A percentile compares a stretch with the other conserved stretches of the same genome.
Evolutionary conservation across 1,139 yeast species (phyloP).

Genomic region (Suhomyces ambrosiae): DNA sequence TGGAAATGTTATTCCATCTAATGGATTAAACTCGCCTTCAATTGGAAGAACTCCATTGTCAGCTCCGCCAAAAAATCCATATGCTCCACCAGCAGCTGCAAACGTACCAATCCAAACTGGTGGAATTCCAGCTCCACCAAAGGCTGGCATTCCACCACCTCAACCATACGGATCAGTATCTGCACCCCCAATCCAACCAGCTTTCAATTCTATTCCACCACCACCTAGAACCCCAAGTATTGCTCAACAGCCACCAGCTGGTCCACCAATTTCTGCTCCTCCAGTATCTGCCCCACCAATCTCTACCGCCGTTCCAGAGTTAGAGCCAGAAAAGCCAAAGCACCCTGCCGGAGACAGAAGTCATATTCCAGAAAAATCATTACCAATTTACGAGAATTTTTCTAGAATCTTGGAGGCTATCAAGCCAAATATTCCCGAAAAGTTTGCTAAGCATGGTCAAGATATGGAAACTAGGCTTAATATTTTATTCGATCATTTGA

Average conservation of each 20-base stretch:
- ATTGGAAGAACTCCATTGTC: conserved; percentile 17
- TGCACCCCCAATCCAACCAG: conserved; percentile 9
- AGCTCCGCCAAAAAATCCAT: conserved; percentile 42
- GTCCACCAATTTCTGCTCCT: conserved; percentile 22
- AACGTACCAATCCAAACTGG: conserved; percentile 5
- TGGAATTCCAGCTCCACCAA: conserved; percentile 23
- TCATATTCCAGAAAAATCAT: conserved; percentile 62
- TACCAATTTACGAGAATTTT: conserved; percentile 62
- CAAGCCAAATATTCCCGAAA: conserved; percentile 76
- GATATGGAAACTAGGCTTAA: conserved; percentile 85
- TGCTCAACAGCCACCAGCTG: conserved; percentile 14
- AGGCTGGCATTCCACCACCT: conserved; percentile 15
- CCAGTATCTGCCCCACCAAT: conserved; percentile 28
- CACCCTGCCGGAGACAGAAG: conserved; percentile 72
- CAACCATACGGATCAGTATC: conserved; percentile 16
- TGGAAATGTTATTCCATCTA: conserved; percentile 3
- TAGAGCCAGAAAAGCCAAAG: conserved; percentile 31
- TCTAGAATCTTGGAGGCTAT: conserved; percentile 58
- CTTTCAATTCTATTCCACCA: conserved; percentile 11
- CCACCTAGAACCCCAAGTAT: conserved; percentile 16
- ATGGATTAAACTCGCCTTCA: conserved; percentile 5
- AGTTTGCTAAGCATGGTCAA: conserved; percentile 67
- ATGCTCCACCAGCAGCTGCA: conserved; percentile 32
- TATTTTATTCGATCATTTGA: conserved; percentile 77
- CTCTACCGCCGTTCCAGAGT: conserved; percentile 8